These are phyloP conservation scores for Podila epigama DNA, from an alignment of 192 early-diverging fungal species.

Conservation along the genomic window DNA sequence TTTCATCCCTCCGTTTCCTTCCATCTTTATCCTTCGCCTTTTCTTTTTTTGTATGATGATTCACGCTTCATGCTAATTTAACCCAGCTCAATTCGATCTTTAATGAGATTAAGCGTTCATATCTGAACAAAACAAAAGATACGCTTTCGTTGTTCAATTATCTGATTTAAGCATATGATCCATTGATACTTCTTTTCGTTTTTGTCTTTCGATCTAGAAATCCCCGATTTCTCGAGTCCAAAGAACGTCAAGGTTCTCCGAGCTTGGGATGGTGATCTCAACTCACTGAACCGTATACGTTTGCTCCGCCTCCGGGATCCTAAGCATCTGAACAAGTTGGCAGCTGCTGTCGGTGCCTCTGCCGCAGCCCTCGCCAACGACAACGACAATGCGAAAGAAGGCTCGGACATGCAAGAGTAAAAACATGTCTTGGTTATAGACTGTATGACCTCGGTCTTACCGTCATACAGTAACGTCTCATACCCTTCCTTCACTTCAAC, in stretches of 20 bases:
- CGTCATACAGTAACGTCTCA: background rate
- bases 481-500: background rate
- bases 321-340: slow-evolving; percentile 31
- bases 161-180: too few species aligned
- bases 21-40: background rate
- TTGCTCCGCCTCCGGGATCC: slow-evolving; percentile 51
- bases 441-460: too few species aligned
- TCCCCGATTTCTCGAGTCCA: slow-evolving; percentile 62
- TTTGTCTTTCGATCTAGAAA: slow-evolving; percentile 47
- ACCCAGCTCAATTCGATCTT: slow-evolving; percentile 50
- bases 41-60: slow-evolving; percentile 35
- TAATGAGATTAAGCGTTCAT: slow-evolving; percentile 33
- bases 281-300: slow-evolving; percentile 55
- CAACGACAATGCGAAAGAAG: slow-evolving; percentile 7
- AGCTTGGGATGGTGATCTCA: slow-evolving; percentile 65
- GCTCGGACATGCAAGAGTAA: slow-evolving; percentile 44
- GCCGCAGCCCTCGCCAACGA: slow-evolving; percentile 15
- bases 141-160: too few species aligned
- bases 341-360: slow-evolving; percentile 18
- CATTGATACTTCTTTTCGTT: background rate
- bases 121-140: slow-evolving; percentile 11
- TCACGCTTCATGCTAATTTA: slow-evolving; percentile 42
- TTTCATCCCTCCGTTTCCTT: background rate
- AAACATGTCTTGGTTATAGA: background rate
- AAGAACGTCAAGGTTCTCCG: slow-evolving; percentile 56